phyloP scores from a whole-genome alignment of 2,329 filamentous ascomycete species.

The Pestalotiopsis sp. region DNA sequence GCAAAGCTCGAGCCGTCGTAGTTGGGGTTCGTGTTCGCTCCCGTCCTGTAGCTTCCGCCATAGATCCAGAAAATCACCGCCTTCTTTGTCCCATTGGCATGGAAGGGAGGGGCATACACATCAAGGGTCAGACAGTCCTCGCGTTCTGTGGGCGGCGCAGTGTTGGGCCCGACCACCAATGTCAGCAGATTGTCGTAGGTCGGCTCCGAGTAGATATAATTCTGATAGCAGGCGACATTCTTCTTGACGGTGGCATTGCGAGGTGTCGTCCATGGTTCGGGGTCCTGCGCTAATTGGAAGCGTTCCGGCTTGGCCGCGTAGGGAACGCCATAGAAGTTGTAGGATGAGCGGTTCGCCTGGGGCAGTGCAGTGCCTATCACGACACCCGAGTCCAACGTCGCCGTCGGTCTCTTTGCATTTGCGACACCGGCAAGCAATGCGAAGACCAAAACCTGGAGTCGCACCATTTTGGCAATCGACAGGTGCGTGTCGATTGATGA shows the following conservation, averaged over 20 bases:
- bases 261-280: neutral
- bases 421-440: neutral
- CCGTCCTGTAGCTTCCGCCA: conserved; percentile 6
- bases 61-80: conserved; percentile 8
- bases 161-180: neutral
- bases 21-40: conserved; percentile 1
- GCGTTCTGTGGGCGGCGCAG: neutral
- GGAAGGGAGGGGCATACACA: conserved; percentile 4
- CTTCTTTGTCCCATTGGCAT: conserved; percentile 4
- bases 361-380: conserved; percentile 2
- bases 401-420: neutral
- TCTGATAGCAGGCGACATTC: conserved; percentile 3
- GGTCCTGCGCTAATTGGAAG: neutral
- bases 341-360: neutral
- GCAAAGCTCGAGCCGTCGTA: conserved; percentile 11
- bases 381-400: conserved; percentile 4
- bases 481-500: too few relatives aligned
- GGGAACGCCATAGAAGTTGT: conserved; percentile 3
- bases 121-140: conserved; percentile 8
- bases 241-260: conserved; percentile 4
- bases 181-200: conserved; percentile 3
- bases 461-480: neutral
- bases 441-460: neutral
- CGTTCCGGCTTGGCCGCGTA: neutral
- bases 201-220: conserved; percentile 3